phyloP scores from a whole-genome alignment of 2,329 filamentous ascomycete genomes.

The Colletotrichum limetticola region DNA sequence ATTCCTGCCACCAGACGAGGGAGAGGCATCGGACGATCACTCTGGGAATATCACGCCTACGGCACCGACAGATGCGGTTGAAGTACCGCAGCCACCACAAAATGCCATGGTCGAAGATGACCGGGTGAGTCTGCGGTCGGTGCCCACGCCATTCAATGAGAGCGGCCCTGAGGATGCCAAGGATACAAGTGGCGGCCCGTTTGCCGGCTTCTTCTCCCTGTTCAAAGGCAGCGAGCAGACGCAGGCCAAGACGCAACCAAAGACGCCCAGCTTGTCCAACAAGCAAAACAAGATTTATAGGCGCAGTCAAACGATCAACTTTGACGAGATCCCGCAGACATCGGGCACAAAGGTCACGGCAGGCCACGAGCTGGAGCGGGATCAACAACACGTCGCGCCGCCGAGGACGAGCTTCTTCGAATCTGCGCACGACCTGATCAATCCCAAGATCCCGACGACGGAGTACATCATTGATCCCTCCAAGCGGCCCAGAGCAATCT shows the following conservation, averaged over 20 bases:
- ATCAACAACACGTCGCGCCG: conserved; percentile 73
- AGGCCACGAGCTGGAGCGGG: conserved; percentile 60
- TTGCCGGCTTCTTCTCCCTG: conserved; percentile 76
- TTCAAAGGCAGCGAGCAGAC: conserved; percentile 70
- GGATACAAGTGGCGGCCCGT: conserved; percentile 57
- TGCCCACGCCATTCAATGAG: conserved; percentile 48
- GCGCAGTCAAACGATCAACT: conserved; percentile 78
- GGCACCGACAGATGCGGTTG: conserved; percentile 52
- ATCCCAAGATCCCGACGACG: conserved; percentile 84
- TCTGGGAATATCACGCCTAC: conserved; percentile 34
- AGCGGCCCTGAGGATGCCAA: conserved; percentile 23
- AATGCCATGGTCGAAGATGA: conserved; percentile 77
- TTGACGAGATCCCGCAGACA: conserved; percentile 50
- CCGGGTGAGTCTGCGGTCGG: conserved; percentile 63
- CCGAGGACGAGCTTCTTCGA: conserved; percentile 95
- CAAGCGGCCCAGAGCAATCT: conserved; percentile 87
- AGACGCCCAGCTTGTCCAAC: conserved; percentile 59
- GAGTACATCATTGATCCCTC: conserved; percentile 88
- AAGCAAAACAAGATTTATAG: conserved; percentile 79
- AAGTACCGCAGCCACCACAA: conserved; percentile 77
- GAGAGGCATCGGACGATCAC: conserved; percentile 22
- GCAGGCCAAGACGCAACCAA: conserved; percentile 50
- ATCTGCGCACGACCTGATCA: conserved; percentile 90
- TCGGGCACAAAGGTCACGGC: conserved; percentile 55
- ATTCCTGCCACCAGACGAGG: conserved; percentile 44